These are phyloP conservation scores for Ceratocystis diversiconidia DNA, from an alignment of 2,329 filamentous ascomycete species.

Conservation along the genomic window DNA sequence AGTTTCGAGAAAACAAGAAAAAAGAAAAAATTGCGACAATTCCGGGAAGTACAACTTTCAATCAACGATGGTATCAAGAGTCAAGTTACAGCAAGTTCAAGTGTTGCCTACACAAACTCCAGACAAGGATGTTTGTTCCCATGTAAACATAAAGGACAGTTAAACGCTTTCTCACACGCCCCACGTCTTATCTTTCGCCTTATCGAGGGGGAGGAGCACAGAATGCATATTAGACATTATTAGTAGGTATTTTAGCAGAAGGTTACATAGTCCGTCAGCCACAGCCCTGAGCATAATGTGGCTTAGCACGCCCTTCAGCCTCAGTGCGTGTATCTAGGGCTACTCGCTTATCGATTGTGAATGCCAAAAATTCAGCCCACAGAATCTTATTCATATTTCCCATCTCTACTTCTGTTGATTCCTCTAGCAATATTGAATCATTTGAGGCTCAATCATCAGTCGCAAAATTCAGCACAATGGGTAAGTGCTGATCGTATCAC, in stretches of 20 bases:
- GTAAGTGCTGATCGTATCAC: conserved; percentile 11
- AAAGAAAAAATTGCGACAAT: neutral
- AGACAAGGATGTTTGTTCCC: neutral
- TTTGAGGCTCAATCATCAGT: conserved; percentile 18
- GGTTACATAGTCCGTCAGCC: conserved; percentile 7
- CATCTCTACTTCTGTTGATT: conserved; percentile 10
- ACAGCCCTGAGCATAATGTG: conserved; percentile 9
- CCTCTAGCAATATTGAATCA: conserved; percentile 17
- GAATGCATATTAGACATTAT: neutral
- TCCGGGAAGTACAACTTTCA: neutral
- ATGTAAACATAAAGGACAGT: conserved; percentile 11
- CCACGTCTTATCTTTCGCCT: conserved; percentile 6
- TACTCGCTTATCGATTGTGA: conserved; percentile 14
- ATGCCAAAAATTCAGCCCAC: conserved; percentile 9
- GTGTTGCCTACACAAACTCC: too few relatives aligned
- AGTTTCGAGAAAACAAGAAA: neutral
- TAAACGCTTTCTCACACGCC: conserved; percentile 5
- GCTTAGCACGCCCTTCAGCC: neutral
- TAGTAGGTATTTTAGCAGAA: neutral
- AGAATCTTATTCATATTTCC: conserved; percentile 16
- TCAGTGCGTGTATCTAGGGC: conserved; percentile 15
- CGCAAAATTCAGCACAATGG: conserved; percentile 18
- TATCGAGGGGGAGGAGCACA: neutral
- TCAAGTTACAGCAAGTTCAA: neutral
- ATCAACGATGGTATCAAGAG: neutral